Evolutionary conservation across 2,329 filamentous ascomycete species (phyloP).

Genomic region (Coleophoma cylindrospora): DNA sequence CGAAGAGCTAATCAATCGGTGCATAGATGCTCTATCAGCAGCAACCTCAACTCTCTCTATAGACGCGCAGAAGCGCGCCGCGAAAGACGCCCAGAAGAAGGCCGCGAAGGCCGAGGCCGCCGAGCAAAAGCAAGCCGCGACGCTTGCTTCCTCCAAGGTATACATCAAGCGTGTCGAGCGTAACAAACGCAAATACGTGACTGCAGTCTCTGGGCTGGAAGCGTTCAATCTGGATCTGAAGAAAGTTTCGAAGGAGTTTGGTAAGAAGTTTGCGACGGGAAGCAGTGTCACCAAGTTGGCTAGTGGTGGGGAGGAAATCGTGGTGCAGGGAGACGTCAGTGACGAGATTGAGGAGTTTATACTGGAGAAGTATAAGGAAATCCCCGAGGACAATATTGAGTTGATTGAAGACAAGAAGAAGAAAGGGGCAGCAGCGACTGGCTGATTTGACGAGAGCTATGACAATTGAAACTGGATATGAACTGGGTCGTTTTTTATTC

Average conservation of each 20-base stretch:
- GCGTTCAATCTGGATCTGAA: slow-evolving; percentile 89
- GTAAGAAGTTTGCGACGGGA: slow-evolving; percentile 97
- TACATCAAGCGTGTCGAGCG: slow-evolving; percentile 96
- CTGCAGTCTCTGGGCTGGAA: slow-evolving; percentile 85
- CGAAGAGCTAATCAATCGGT: not conserved
- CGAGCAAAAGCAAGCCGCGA: slow-evolving; percentile 73
- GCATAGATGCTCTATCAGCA: slow-evolving; percentile 70
- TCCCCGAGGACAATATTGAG: slow-evolving; percentile 94
- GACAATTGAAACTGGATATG: too few species aligned
- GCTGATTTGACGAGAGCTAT: not conserved
- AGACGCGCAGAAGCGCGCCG: slow-evolving; percentile 88
- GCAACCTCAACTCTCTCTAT: slow-evolving; percentile 82
- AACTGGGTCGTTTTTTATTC: too few species aligned
- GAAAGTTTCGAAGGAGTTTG: slow-evolving; percentile 93
- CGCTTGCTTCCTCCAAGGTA: slow-evolving; percentile 76
- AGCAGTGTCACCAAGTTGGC: slow-evolving; percentile 86
- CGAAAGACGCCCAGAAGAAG: slow-evolving; percentile 96
- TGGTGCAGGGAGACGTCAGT: slow-evolving; percentile 94
- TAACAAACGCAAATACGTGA: slow-evolving; percentile 97
- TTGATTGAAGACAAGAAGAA: slow-evolving; percentile 94
- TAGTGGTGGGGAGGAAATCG: slow-evolving; percentile 88
- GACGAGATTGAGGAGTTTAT: slow-evolving; percentile 92
- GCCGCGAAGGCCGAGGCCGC: slow-evolving; percentile 86
- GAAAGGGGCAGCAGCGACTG: slow-evolving; percentile 52
- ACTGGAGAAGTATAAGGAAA: slow-evolving; percentile 79